phyloP scores from a whole-genome alignment of 371 early-diverging fungal species.

The Syncephalastrum racemosum region DNA sequence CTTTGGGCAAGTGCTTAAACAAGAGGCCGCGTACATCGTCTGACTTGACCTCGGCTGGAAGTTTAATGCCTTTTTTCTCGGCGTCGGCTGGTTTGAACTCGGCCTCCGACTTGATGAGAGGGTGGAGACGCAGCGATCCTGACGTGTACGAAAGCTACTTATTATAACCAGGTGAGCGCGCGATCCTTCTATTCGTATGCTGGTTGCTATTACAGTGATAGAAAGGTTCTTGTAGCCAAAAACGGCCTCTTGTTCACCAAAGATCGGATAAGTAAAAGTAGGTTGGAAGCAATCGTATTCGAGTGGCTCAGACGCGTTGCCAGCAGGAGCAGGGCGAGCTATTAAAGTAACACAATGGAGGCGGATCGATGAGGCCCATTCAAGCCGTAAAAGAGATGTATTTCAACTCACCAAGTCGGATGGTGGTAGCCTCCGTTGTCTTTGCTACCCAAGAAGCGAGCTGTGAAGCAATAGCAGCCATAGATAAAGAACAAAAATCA shows the following conservation, averaged over 20 bases:
- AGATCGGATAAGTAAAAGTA: constrained; percentile 84
- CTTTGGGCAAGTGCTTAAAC: constrained; percentile 44
- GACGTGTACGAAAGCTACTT: constrained; percentile 72
- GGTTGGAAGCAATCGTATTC: constrained; percentile 54
- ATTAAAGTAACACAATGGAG: background rate
- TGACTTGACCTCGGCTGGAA: constrained; percentile 19
- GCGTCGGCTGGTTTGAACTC: too few species aligned
- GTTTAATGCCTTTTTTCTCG: constrained; percentile 36
- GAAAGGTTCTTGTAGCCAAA: constrained; percentile 85
- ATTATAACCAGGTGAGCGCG: background rate
- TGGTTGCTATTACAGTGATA: constrained; percentile 54
- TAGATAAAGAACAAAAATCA: too few species aligned
- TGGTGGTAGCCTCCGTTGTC: constrained; percentile 23
- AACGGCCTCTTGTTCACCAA: constrained; percentile 85
- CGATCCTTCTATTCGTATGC: background rate
- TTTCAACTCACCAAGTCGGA: constrained; percentile 17
- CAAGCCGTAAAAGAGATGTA: background rate
- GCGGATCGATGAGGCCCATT: background rate
- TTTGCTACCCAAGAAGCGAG: constrained; percentile 35
- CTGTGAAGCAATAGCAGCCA: constrained; percentile 10
- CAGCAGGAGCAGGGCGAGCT: background rate
- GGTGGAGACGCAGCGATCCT: constrained; percentile 73
- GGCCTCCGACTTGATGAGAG: constrained; percentile 49
- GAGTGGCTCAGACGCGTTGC: constrained; percentile 3
- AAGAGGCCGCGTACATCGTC: constrained; percentile 50